These are phyloP conservation scores for Circinella umbellata DNA, from an alignment of 371 early-diverging fungal genomes.

Conservation along the genomic window DNA sequence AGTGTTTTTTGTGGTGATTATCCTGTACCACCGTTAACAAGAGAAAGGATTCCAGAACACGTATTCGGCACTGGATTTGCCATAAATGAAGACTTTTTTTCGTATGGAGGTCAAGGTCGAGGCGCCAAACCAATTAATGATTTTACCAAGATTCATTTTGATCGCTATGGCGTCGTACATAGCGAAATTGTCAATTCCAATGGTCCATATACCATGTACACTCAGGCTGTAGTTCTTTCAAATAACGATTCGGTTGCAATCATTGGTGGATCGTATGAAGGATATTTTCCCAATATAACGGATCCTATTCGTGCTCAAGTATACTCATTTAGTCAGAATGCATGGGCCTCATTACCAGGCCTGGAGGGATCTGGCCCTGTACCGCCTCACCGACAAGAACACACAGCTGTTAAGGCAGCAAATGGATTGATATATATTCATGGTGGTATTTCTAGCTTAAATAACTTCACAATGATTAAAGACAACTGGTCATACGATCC, in stretches of 20 bases:
- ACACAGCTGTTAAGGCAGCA: conserved; percentile 6
- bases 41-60: background rate
- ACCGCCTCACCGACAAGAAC: conserved; percentile 6
- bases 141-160: background rate
- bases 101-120: conserved; percentile 9
- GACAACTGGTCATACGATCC: conserved; percentile 25
- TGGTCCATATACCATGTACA: background rate
- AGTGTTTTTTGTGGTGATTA: background rate
- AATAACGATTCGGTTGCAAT: conserved; percentile 9
- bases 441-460: conserved; percentile 1
- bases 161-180: background rate
- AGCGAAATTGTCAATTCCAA: background rate
- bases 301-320: conserved; percentile 4
- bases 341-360: conserved; percentile 9
- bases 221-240: background rate
- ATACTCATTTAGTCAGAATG: conserved; percentile 7
- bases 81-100: conserved; percentile 5
- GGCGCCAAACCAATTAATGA: background rate
- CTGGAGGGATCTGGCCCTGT: background rate
- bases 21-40: background rate
- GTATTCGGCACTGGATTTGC: background rate
- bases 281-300: background rate
- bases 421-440: conserved; percentile 18
- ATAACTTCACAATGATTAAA: background rate
- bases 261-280: conserved; percentile 7